A percentile compares a stretch with the other conserved stretches of the same genome.
Conservation (phyloP, 352 stramenopile genomes). For the Phytophthora fragariae region DNA sequence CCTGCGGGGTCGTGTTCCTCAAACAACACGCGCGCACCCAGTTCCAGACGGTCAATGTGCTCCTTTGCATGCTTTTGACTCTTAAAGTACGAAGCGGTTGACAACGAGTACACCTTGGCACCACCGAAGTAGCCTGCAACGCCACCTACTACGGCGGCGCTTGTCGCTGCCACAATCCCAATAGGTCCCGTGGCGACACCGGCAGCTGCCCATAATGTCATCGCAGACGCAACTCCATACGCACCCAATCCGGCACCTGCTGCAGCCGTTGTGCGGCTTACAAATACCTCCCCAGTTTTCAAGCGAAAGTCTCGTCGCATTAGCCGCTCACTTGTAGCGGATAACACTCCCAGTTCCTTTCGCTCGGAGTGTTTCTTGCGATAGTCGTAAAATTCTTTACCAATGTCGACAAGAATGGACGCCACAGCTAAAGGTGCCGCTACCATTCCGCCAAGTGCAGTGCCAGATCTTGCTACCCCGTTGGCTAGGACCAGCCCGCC, state of each 20-base stretch:
- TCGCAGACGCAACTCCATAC: constrained; percentile 72
- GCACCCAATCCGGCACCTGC: constrained; percentile 77
- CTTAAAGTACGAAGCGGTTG: constrained; percentile 78
- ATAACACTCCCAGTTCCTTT: constrained; percentile 70
- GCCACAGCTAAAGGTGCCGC: constrained; percentile 80
- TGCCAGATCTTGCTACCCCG: constrained; percentile 62
- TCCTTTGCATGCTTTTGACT: constrained; percentile 78
- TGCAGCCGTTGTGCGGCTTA: constrained; percentile 72
- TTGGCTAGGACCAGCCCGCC: constrained; percentile 76
- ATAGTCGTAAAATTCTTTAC: constrained; percentile 87
- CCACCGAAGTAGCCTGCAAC: constrained; percentile 85
- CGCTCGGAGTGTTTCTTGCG: constrained; percentile 75
- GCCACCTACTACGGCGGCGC: constrained; percentile 76
- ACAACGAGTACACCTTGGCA: constrained; percentile 73
- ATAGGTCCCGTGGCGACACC: constrained; percentile 73
- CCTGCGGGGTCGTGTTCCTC: constrained; percentile 77
- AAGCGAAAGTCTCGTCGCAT: constrained; percentile 82
- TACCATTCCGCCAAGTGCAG: constrained; percentile 47
- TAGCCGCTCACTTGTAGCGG: constrained; percentile 71
- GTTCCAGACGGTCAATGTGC: constrained; percentile 81
- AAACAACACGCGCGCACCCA: constrained; percentile 85
- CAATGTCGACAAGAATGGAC: constrained; percentile 87
- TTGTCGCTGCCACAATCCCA: constrained; percentile 76
- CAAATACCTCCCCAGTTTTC: constrained; percentile 80
- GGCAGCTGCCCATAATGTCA: constrained; percentile 82